Percentiles rank a stretch among this genome's conserved stretches.
Evolutionary conservation across 106 monocot genomes (phyloP).

Genomic region (Amphibolis antarctica): DNA sequence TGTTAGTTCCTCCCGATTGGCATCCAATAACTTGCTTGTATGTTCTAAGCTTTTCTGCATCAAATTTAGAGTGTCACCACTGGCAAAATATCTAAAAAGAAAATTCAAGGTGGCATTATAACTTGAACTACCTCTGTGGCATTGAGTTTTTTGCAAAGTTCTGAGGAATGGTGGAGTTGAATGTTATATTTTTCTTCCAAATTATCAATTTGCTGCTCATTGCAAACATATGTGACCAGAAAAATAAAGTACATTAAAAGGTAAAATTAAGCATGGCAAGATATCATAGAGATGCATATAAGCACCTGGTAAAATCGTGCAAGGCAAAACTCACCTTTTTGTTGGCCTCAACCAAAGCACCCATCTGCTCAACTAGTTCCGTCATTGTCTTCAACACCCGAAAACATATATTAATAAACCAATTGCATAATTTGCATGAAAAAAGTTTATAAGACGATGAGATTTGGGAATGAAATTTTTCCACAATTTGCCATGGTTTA

Average conservation of each 20-base stretch:
- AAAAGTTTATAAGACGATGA: not conserved
- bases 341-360: conserved; percentile 37
- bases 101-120: too few relatives aligned
- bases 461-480: not conserved
- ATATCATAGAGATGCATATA: not conserved
- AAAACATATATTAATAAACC: conserved; percentile 5
- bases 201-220: conserved; percentile 55
- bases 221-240: not conserved
- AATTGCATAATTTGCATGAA: not conserved
- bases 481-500: too few relatives aligned
- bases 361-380: conserved; percentile 84
- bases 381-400: conserved; percentile 54
- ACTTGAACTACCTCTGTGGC: conserved; percentile 55
- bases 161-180: conserved; percentile 44
- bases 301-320: not conserved
- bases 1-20: conserved; percentile 66
- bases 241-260: too few relatives aligned
- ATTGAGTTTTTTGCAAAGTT: conserved; percentile 54
- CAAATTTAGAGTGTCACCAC: not conserved
- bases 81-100: not conserved
- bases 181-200: conserved; percentile 52
- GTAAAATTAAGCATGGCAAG: not conserved
- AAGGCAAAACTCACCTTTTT: conserved; percentile 43
- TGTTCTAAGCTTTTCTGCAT: conserved; percentile 63
- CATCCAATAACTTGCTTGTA: conserved; percentile 51